A percentile compares a stretch with the other conserved stretches of the same genome.
phyloP scores from a whole-genome alignment of 2,329 filamentous ascomycete genomes.

The Colletotrichum lentis region DNA sequence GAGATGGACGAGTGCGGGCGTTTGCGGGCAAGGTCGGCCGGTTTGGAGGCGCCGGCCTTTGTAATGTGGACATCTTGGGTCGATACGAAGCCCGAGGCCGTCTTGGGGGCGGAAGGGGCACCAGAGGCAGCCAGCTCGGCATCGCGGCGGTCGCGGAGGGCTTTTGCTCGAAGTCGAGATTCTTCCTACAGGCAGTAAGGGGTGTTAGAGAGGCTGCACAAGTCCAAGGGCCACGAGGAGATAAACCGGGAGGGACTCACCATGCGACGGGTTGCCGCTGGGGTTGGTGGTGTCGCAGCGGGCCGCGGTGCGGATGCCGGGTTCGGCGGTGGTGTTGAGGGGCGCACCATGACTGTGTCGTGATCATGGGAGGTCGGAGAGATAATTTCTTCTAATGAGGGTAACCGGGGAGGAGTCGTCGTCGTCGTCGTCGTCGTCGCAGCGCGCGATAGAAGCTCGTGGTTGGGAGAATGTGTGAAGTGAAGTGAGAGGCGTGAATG shows the following conservation, averaged over 20 bases:
- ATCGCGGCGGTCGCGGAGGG: constrained; percentile 77
- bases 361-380: not conserved
- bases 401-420: not conserved
- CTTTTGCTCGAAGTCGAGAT: constrained; percentile 87
- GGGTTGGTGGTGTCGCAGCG: constrained; percentile 58
- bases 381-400: too few species aligned
- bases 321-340: constrained; percentile 55
- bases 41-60: constrained; percentile 46
- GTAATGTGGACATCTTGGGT: constrained; percentile 69
- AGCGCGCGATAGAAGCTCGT: not conserved
- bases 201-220: constrained; percentile 26
- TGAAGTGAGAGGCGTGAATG: constrained; percentile 9
- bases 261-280: constrained; percentile 63
- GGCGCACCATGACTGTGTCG: constrained; percentile 53
- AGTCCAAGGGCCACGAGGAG: constrained; percentile 1
- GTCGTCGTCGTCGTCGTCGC: not conserved
- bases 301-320: constrained; percentile 44
- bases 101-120: constrained; percentile 55
- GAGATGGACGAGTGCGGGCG: constrained; percentile 73
- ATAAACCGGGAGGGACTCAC: constrained; percentile 49
- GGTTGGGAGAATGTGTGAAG: not conserved
- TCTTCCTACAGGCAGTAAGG: constrained; percentile 69
- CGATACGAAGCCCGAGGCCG: constrained; percentile 75
- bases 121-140: constrained; percentile 64
- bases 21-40: constrained; percentile 65